Percentiles rank a stretch among this genome's conserved stretches.
These are phyloP conservation scores for Tulasnella sp. DNA, from an alignment of 768 basidiomycete genomes.

Conservation along the genomic window DNA sequence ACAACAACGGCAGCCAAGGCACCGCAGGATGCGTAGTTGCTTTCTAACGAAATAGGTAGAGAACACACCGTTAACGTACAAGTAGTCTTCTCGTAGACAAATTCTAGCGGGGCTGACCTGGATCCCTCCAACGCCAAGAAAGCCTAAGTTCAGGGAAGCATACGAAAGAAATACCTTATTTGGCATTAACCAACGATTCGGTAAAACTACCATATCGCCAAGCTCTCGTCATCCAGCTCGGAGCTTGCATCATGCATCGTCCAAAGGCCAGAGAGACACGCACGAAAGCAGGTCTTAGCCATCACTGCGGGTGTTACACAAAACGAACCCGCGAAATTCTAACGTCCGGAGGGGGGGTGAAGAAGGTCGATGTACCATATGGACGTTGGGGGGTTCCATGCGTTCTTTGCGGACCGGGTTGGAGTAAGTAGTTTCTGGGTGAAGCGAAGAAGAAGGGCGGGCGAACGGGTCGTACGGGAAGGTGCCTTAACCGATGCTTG, in stretches of 20 bases:
- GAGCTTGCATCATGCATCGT: not conserved
- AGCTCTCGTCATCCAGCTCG: not conserved
- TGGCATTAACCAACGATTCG: not conserved
- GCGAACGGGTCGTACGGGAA: not conserved
- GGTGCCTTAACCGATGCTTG: constrained; percentile 5
- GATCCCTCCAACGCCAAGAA: not conserved
- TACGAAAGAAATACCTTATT: not conserved
- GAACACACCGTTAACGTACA: not conserved
- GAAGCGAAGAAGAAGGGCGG: not conserved
- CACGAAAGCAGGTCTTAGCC: not conserved
- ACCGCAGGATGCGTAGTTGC: not conserved
- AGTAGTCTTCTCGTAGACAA: not conserved
- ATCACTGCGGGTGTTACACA: constrained; percentile 2
- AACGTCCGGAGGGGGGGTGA: not conserved
- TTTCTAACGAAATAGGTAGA: not conserved
- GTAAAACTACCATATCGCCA: not conserved
- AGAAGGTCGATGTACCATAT: not conserved
- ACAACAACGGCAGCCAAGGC: not conserved
- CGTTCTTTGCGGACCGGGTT: not conserved
- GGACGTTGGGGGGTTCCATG: not conserved
- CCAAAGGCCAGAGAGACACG: not conserved
- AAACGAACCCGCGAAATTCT: not conserved
- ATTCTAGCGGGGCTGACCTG: not conserved
- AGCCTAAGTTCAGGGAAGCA: not conserved
- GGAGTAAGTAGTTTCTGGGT: no score